Evolutionary conservation across 805 yeast genomes (phyloP), one percentile per base, ranked within the genome.

Genomic region (Candida insectorum): DNA sequence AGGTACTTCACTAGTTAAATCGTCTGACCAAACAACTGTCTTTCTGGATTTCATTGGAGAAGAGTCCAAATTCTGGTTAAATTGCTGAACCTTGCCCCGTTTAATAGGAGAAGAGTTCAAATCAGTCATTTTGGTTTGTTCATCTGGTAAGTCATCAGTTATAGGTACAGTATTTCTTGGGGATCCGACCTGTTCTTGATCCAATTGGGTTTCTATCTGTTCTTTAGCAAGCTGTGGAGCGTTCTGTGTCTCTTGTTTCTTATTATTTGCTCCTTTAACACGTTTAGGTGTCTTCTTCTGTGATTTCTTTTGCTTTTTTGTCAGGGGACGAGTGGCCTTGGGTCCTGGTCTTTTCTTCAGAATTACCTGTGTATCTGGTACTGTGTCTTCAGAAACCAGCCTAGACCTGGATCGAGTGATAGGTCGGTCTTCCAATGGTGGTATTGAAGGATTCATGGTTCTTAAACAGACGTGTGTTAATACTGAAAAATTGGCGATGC

Each of bases 21-120:
- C 61, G 30, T 65, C 72, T 7, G 71, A 65, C 40, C 66, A 67
- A 14, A 62, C 62, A 21, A 67, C 73, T 3, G 51, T 37, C 30
- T 63, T 65, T 25, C 18, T 36, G 7, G 12, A 10, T 21, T 29
- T 34, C 3, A 22, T 5, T 6, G 39, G 36, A 4, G 40, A 32
- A 13, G 40, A 24, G 17, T 14, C 20, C 23, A 31, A 16, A 24
- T 20, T 15, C 6, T 21, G 14, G 19, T 24, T 13, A 8, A n/a
- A 9, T 7, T n/a, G 13, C 13, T 24, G 13, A 20, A 8, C 22
- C 26, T n/a, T n/a, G n/a, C n/a, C n/a, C 14, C 12, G 8, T 28
- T 36, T 37, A 14, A 55, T 43, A 2, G 60, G 60, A 2, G 60
- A 55, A 4, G 59, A 54, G 28, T 40, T 34, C 11, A 43, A 29